Base-by-base conservation (phyloP, 1,284 basidiomycete genomes). In the Anthracocystis panici-leucophaei region DNA sequence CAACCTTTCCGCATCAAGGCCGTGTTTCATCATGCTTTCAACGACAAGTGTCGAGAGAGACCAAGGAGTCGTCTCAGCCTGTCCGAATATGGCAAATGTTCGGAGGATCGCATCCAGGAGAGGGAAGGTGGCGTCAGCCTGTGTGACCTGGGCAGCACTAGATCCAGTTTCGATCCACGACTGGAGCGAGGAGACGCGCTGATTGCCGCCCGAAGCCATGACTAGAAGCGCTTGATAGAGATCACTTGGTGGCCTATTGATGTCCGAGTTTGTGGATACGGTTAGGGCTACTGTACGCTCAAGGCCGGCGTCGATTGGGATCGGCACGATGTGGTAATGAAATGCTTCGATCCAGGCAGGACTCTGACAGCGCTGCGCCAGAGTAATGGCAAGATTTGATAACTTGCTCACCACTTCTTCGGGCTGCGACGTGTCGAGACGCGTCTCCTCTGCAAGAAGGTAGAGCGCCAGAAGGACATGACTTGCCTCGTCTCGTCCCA, bases 11-110 rank as follows among this genome's bases (percentile, higher is more conserved):
- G 85, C 80, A 57, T 88, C 89, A 48, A 90, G 86, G 3, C 88
- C 85, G 14, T 87, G 81, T 0, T 87, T 84, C 27, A 93, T 88
- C 86, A 95, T 89, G 27, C 87, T 85, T 20, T 88, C 86, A 14
- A 94, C 88, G 0, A 91, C 90, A 53, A 88, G n/a, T 1, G 55
- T 25, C 50, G 58, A 35, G 5, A 57, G 45, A 33, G 49, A 45
- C 18, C 46, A 45, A 21, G 11, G 44, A 12, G 6, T 23, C 5
- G 18, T 14, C 31, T 42, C 35, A 2, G 53, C 25, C 21, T 49
- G 50, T n/a, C 31, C 16, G 25, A 74, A 67, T 23, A 62, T 40
- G 31, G 58, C 11, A 18, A 51, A 65, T 9, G 57, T 53, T 2
- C 33, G 27, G 9, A 75, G 33, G 27, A 66, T n/a, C 1, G 69